Base-by-base conservation (phyloP, 202 grass and related monocot species). In the Cymbopogon flexuosus region DNA sequence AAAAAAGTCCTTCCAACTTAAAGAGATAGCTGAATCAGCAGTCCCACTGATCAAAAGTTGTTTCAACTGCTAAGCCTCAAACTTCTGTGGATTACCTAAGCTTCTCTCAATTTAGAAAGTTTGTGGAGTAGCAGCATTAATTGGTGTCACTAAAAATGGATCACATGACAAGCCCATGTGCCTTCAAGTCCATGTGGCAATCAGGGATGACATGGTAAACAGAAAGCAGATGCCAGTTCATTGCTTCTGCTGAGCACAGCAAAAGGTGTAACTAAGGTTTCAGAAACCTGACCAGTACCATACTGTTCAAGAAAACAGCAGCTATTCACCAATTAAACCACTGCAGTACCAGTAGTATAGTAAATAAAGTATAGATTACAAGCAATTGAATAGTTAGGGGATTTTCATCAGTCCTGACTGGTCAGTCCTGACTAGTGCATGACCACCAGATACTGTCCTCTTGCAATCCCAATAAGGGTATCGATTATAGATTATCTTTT, bases 101-200 rank as follows among this genome's bases (percentile, higher is more conserved):
- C 34, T 63, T 76, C 15, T 21, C 27, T 74, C 51, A 35, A 9
- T 67, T 67, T 67, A 35, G 11, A 9, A 58, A 43, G 30, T 76
- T 27, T 35, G 16, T 68, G 13, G 33, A 34, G 39, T 47, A 72
- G 21, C 65, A 85, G 8, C 8, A 70, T 64, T 30, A 70, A n/a
- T 68, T 76, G 16, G 8, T 6, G 13, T 58, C 11, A 73, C 70
- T 37, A 82, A 76, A 87, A 46, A 33, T 81, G 22, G 51, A 80
- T 41, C 42, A 62, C 51, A 76, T 68, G 63, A 42, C 52, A 81
- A 86, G 12, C 15, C 37, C 69, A 66, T 23, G 12, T 83, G 43
- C 43, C 56, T 64, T 63, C 79, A 81, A 70, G 57, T 69, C 29
- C n/a, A 78, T 42, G 30, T 67, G 47, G 57, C 33, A 62, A 87